These are phyloP conservation scores for Eucalyptus guilfoylei DNA, from an alignment of 345 rosid species.

Conservation along the genomic window DNA sequence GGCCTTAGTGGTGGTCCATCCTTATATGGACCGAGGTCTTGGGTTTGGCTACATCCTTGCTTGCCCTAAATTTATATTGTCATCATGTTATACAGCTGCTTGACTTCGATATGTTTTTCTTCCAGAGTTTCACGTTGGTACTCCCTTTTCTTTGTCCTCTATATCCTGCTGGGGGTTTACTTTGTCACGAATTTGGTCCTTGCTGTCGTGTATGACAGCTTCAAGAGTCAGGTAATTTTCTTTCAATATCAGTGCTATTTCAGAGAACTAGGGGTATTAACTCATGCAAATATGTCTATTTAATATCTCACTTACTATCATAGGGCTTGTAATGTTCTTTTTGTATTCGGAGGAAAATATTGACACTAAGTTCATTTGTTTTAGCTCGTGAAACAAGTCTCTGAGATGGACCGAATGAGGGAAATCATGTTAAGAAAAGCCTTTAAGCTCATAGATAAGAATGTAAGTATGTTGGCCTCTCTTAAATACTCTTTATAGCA, in stretches of 20 bases:
- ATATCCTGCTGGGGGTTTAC: slow-evolving; percentile 84
- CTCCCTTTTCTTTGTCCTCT: slow-evolving; percentile 65
- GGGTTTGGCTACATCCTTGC: neutral
- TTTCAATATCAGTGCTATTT: neutral
- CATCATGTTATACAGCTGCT: neutral
- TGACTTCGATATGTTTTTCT: neutral
- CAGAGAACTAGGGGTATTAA: neutral
- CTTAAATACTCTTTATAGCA: neutral
- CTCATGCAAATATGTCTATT: neutral
- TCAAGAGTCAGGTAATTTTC: slow-evolving; percentile 73
- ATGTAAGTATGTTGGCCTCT: slow-evolving; percentile 36
- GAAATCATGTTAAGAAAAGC: slow-evolving; percentile 61
- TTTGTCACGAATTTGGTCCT: slow-evolving; percentile 96
- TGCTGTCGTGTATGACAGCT: slow-evolving; percentile 96
- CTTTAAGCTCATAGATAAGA: slow-evolving; percentile 63
- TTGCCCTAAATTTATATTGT: neutral
- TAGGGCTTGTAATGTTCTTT: neutral
- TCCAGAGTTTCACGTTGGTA: slow-evolving; percentile 89
- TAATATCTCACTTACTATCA: neutral
- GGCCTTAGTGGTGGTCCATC: neutral
- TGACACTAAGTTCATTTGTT: neutral
- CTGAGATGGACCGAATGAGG: slow-evolving; percentile 65
- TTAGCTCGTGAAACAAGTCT: slow-evolving; percentile 88
- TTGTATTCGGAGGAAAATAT: neutral
- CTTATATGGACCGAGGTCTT: neutral